Conservation (phyloP, 129 eudicot genomes). For the Saussurea involucrata region DNA sequence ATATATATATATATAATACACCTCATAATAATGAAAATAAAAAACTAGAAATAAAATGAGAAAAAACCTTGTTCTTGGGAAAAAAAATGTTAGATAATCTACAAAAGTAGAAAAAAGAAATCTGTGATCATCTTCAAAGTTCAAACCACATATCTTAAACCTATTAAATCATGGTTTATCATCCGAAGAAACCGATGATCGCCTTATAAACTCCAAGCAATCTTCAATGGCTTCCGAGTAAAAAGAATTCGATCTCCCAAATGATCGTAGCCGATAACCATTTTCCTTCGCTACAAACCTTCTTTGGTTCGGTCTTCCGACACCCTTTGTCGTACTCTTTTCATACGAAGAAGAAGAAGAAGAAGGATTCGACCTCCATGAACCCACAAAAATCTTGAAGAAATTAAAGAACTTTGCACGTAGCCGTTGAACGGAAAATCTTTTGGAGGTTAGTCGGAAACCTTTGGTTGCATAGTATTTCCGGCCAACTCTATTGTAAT, state of each 20-base stretch:
- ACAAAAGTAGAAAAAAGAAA: slow-evolving; percentile 3
- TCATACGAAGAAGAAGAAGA: slow-evolving; percentile 27
- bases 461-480: slow-evolving; percentile 52
- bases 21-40: background rate
- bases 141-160: slow-evolving; percentile 10
- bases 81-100: slow-evolving; percentile 8
- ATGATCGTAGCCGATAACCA: slow-evolving; percentile 38
- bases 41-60: background rate
- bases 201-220: slow-evolving; percentile 89
- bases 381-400: slow-evolving; percentile 39
- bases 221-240: slow-evolving; percentile 95
- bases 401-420: slow-evolving; percentile 54
- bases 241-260: slow-evolving; percentile 74
- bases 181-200: slow-evolving; percentile 61
- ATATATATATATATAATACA: background rate
- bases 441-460: slow-evolving; percentile 49
- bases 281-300: slow-evolving; percentile 21
- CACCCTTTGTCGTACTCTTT: slow-evolving; percentile 7
- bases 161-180: slow-evolving; percentile 33
- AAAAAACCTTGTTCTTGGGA: background rate
- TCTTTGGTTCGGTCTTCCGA: slow-evolving; percentile 10
- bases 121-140: background rate
- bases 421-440: slow-evolving; percentile 60
- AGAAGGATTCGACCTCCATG: slow-evolving; percentile 32
- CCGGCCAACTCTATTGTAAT: slow-evolving; percentile 54